phyloP scores from a whole-genome alignment of 805 yeast genomes.

The Candida namnaoensis region DNA sequence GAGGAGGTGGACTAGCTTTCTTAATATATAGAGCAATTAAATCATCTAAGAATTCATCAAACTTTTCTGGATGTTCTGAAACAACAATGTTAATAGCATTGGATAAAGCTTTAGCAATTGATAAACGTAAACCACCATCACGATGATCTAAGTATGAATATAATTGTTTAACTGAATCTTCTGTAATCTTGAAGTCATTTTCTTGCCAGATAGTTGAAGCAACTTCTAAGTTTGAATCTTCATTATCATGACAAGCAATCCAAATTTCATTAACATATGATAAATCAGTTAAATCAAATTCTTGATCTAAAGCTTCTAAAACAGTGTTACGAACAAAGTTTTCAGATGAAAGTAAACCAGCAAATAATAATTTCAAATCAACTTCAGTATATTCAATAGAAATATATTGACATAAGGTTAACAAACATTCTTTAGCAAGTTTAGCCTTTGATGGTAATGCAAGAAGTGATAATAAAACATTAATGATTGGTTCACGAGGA shows the following conservation, averaged over 20 bases:
- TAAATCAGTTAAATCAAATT: constrained; percentile 44
- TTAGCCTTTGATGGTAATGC: constrained; percentile 72
- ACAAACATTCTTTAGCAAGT: constrained; percentile 73
- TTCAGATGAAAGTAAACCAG: constrained; percentile 50
- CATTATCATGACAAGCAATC: constrained; percentile 72
- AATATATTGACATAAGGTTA: constrained; percentile 68
- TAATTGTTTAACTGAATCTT: constrained; percentile 36
- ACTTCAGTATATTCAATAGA: constrained; percentile 46
- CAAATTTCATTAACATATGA: constrained; percentile 61
- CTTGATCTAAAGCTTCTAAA: constrained; percentile 79
- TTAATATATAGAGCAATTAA: constrained; percentile 49
- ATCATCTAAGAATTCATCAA: constrained; percentile 27
- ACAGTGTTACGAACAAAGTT: constrained; percentile 70
- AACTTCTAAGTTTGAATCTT: constrained; percentile 45
- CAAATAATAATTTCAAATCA: constrained; percentile 54
- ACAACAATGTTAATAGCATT: constrained; percentile 36
- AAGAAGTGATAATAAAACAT: constrained; percentile 57
- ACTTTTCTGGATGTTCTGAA: constrained; percentile 15
- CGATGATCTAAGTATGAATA: constrained; percentile 39
- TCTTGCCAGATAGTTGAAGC: constrained; percentile 87
- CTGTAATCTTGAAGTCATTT: constrained; percentile 43
- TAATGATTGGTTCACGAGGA: constrained; percentile 61
- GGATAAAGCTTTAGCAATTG: constrained; percentile 64
- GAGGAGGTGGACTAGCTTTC: constrained; percentile 67
- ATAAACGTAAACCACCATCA: constrained; percentile 62